phyloP scores from a whole-genome alignment of 345 rosid species.

The Arabidopsis suecica region DNA sequence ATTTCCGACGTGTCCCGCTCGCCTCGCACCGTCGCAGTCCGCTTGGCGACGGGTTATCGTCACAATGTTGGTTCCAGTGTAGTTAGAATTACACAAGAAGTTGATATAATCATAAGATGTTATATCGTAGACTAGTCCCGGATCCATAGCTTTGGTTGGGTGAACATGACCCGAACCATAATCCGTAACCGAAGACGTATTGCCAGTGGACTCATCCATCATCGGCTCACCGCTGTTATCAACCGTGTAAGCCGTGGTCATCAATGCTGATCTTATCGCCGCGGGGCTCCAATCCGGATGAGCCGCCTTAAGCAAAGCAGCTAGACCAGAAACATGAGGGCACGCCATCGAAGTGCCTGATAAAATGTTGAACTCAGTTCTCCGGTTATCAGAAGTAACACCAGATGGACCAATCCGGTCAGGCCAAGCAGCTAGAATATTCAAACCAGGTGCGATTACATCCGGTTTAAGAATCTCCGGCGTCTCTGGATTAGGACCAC shows the following conservation, averaged over 20 bases:
- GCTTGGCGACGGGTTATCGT: slow-evolving; percentile 66
- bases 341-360: slow-evolving; percentile 99
- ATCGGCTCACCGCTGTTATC: slow-evolving; percentile 68
- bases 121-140: slow-evolving; percentile 76
- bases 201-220: slow-evolving; percentile 84
- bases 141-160: slow-evolving; percentile 91
- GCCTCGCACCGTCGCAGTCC: slow-evolving; percentile 67
- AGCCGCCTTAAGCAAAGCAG: slow-evolving; percentile 86
- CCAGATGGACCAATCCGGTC: slow-evolving; percentile 82
- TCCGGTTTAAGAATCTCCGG: slow-evolving; percentile 91
- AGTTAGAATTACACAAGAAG: slow-evolving; percentile 80
- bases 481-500: slow-evolving; percentile 82
- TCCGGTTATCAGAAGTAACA: slow-evolving; percentile 62
- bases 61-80: slow-evolving; percentile 63
- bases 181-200: slow-evolving; percentile 70
- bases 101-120: slow-evolving; percentile 70
- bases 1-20: slow-evolving; percentile 76
- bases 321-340: slow-evolving; percentile 91
- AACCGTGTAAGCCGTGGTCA: slow-evolving; percentile 79
- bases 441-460: slow-evolving; percentile 86
- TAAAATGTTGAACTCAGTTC: slow-evolving; percentile 78
- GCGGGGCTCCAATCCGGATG: slow-evolving; percentile 95
- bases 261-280: slow-evolving; percentile 78
- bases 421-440: slow-evolving; percentile 97
- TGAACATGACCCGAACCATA: slow-evolving; percentile 86